A percentile compares a stretch with the other conserved stretches of the same genome.
Evolutionary conservation across 805 yeast genomes (phyloP).

Genomic region (Metschnikowia bowlesiae): DNA sequence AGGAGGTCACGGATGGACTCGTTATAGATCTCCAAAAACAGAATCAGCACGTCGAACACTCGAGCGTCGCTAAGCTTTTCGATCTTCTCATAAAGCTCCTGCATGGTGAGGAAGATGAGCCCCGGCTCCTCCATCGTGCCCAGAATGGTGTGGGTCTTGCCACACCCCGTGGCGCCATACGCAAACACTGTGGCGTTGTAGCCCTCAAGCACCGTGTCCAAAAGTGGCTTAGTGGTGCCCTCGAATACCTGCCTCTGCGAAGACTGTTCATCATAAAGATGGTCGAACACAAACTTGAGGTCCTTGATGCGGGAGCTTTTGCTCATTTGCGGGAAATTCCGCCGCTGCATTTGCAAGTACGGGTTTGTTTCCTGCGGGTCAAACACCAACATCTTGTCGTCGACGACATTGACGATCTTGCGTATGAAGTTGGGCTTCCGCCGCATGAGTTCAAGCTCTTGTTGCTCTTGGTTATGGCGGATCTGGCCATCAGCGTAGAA

Average conservation of each 20-base stretch:
- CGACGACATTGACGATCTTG: constrained; percentile 73
- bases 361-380: constrained; percentile 80
- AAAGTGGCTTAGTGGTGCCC: constrained; percentile 63
- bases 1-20: constrained; percentile 82
- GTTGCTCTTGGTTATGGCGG: constrained; percentile 15
- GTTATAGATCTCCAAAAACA: constrained; percentile 85
- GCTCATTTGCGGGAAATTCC: constrained; percentile 36
- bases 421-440: constrained; percentile 50
- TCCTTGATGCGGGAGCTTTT: constrained; percentile 54
- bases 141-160: constrained; percentile 89
- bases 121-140: constrained; percentile 76
- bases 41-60: constrained; percentile 55
- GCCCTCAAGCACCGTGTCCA: constrained; percentile 76
- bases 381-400: constrained; percentile 78
- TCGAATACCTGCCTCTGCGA: constrained; percentile 65
- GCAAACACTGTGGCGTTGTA: constrained; percentile 91
- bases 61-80: constrained; percentile 52
- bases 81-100: constrained; percentile 64
- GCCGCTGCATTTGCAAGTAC: constrained; percentile 44
- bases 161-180: constrained; percentile 97
- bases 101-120: constrained; percentile 71
- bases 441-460: constrained; percentile 7
- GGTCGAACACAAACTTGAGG: constrained; percentile 78
- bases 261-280: constrained; percentile 62
- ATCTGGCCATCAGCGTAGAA: constrained; percentile 57